Evolutionary conservation across 2,329 filamentous ascomycete genomes (phyloP), one percentile per base, ranked within the genome.

Genomic region (Leptographium lundbergii): DNA sequence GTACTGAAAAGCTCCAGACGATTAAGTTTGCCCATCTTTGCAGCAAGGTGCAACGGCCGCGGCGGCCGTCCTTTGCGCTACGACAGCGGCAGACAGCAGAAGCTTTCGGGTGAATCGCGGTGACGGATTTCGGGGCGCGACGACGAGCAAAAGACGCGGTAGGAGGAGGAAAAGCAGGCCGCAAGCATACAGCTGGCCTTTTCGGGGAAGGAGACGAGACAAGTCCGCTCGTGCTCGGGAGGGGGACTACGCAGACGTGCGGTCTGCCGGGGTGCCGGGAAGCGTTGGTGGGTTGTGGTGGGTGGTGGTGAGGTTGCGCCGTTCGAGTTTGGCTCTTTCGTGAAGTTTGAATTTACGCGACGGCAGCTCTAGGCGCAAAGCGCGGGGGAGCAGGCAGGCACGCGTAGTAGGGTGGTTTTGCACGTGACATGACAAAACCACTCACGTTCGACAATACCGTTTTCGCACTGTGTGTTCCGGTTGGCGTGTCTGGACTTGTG

Each of bases 1-100:
- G 65, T 78, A 94, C 90, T 96, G 77, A 88, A 95, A 63, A 99
- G 80, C 79, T 97, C 92, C 57, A 99, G 84, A 63, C 91, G 87
- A 69, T 96, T 89, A 68, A 99, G 86, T 75, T 97, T 97, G 65
- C 92, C 92, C 94, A 99, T 97, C 22, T 57, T 57, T 47, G 59
- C 59, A 57, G 32, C 56, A 39, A 14, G 27, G 57, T 11, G 57
- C 59, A 27, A 56, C 62, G 57, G 57, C 57, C 45, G 57, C 7
- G 53, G 56, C 56, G 56, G 59, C 58, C 58, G 59, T 45, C 19
- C 5, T 17, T 22, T 11, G 17, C 9, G 45, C 27, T 42, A 45
- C 29, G 52, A 47, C 19, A 25, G 24, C 32, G 34, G n/a, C 24
- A 24, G 48, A 42, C 10, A 17, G 32, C 36, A 13, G 14, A 45